Evolutionary conservation across 139 green algal species (phyloP).

Genomic region (Coccomyxa sp.): DNA sequence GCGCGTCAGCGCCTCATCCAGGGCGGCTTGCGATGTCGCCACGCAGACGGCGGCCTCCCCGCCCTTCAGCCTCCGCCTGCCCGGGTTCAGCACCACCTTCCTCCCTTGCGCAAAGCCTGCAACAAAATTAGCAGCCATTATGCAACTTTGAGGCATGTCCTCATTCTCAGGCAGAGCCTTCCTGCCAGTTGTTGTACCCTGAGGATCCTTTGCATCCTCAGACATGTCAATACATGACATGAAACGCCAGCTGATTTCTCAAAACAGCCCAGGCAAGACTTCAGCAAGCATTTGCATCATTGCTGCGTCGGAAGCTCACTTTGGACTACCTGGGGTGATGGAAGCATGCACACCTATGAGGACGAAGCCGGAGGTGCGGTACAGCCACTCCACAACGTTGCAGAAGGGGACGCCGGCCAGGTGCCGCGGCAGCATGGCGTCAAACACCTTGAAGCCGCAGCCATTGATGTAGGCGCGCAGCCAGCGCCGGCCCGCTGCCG

Average conservation of each 20-base stretch:
- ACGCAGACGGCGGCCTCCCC: conserved; percentile 32
- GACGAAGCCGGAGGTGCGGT: conserved; percentile 30
- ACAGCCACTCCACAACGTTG: conserved; percentile 38
- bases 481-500: conserved; percentile 59
- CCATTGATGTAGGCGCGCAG: conserved; percentile 74
- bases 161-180: too few relatives aligned
- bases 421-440: neutral
- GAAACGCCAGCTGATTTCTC: too few relatives aligned
- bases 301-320: too few relatives aligned
- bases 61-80: conserved; percentile 9
- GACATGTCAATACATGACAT: too few relatives aligned
- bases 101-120: conserved; percentile 13
- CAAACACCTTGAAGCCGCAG: conserved; percentile 38
- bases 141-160: too few relatives aligned
- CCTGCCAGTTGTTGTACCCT: too few relatives aligned
- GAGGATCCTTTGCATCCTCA: too few relatives aligned
- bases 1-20: conserved; percentile 11
- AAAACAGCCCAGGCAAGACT: too few relatives aligned
- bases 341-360: conserved; percentile 28
- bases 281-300: too few relatives aligned
- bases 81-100: conserved; percentile 36
- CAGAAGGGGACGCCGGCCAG: conserved; percentile 29
- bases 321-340: neutral
- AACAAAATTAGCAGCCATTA: neutral
- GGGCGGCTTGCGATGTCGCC: conserved; percentile 16